These are phyloP conservation scores for Elsinoe necatrix DNA, from an alignment of 2,329 filamentous ascomycete species.

Conservation along the genomic window DNA sequence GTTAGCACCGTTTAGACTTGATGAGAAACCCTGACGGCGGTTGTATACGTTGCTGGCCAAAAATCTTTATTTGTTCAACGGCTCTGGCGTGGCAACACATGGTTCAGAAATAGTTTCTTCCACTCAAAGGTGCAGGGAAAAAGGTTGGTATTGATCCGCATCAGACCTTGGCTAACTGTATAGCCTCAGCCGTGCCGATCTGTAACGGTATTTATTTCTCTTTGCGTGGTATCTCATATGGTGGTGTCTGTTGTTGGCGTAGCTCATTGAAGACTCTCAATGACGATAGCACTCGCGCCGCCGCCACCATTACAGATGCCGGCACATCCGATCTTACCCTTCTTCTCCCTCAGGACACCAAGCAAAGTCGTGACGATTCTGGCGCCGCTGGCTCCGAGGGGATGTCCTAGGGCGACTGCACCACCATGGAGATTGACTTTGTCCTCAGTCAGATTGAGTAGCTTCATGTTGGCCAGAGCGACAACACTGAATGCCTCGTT, in stretches of 20 bases:
- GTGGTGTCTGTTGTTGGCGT: not conserved
- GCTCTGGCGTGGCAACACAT: slow-evolving; percentile 1
- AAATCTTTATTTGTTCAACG: slow-evolving; percentile 5
- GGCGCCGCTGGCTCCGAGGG: slow-evolving; percentile 85
- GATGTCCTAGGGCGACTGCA: slow-evolving; percentile 91
- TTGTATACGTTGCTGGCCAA: not conserved
- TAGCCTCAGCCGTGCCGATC: not conserved
- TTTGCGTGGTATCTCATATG: not conserved
- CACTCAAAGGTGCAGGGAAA: not conserved
- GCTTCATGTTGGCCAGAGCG: slow-evolving; percentile 90
- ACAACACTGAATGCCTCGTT: slow-evolving; percentile 99
- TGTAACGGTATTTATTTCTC: not conserved
- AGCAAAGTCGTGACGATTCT: slow-evolving; percentile 87
- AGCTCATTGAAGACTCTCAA: slow-evolving; percentile 49
- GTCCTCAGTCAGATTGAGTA: slow-evolving; percentile 67
- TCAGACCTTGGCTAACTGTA: not conserved
- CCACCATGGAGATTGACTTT: slow-evolving; percentile 95
- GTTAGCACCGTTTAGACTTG: not conserved
- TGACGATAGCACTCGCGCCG: slow-evolving; percentile 84
- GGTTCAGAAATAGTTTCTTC: not conserved
- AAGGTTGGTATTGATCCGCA: slow-evolving; percentile 2
- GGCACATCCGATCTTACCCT: slow-evolving; percentile 84
- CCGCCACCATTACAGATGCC: slow-evolving; percentile 98
- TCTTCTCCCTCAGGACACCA: slow-evolving; percentile 80
- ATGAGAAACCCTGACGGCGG: not conserved